Conservation (phyloP, 176 grass and related monocot species). For the Triticum turgidum region DNA sequence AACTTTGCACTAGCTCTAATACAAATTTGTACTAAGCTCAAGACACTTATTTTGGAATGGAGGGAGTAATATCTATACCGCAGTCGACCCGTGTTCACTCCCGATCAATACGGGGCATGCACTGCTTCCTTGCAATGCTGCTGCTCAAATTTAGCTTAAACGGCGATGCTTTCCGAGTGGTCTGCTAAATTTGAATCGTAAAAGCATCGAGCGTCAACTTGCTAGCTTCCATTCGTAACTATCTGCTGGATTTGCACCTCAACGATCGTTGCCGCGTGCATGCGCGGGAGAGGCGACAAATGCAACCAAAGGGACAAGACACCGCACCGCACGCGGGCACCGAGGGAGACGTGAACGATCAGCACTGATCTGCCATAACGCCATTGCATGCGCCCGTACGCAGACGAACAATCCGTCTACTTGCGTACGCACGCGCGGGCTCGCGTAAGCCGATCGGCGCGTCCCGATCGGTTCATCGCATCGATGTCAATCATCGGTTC, state of each 20-base stretch:
- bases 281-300: neutral
- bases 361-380: neutral
- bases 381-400: neutral
- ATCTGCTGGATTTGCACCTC: neutral
- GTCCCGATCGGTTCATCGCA: neutral
- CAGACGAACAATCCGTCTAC: neutral
- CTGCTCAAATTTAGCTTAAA: too few relatives aligned
- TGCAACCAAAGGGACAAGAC: neutral
- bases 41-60: too few relatives aligned
- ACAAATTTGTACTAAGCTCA: too few relatives aligned
- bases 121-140: too few relatives aligned
- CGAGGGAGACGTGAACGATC: constrained; percentile 12
- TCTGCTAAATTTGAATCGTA: too few relatives aligned
- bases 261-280: neutral
- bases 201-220: neutral
- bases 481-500: neutral
- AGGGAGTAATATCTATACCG: too few relatives aligned
- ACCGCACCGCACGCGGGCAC: neutral
- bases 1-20: too few relatives aligned
- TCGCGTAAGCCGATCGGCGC: neutral
- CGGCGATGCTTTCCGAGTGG: neutral
- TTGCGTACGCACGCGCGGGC: neutral
- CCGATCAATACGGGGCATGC: too few relatives aligned
- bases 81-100: too few relatives aligned
- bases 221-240: neutral